phyloP scores from a whole-genome alignment of 805 yeast genomes.

The Cyberlindnera euphorbiae region DNA sequence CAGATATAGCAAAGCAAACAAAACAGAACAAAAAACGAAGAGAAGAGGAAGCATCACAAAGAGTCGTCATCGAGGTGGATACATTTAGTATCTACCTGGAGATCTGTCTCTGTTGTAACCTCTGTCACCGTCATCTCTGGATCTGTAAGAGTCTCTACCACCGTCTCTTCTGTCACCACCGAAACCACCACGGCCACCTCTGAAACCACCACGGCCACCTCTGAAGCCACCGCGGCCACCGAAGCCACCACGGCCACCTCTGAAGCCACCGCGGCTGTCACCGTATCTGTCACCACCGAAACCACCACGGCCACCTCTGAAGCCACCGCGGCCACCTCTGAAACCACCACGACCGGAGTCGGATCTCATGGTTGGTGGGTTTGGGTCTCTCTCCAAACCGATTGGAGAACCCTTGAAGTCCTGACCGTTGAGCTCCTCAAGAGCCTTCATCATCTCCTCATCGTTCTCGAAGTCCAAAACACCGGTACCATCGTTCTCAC shows the following conservation, averaged over 20 bases:
- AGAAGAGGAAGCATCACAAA: no score
- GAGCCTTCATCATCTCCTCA: conserved; percentile 72
- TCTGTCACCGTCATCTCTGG: conserved; percentile 30
- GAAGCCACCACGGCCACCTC: conserved; percentile 30
- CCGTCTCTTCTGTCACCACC: conserved; percentile 29
- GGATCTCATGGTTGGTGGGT: conserved; percentile 44
- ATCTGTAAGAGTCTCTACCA: neutral
- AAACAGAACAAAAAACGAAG: neutral
- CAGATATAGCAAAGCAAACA: neutral
- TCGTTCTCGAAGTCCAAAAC: conserved; percentile 48
- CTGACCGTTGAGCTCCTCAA: conserved; percentile 65
- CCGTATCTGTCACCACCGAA: conserved; percentile 36
- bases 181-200: conserved; percentile 36
- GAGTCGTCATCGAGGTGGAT: no score
- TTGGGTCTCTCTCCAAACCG: conserved; percentile 72
- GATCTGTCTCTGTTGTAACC: conserved; percentile 62
- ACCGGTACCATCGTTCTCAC: conserved; percentile 44
- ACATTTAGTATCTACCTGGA: conserved; percentile 59
- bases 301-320: conserved; percentile 38
- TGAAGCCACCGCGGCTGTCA: conserved; percentile 36
- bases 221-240: conserved; percentile 24
- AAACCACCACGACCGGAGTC: conserved; percentile 28
- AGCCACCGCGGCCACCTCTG: conserved; percentile 40
- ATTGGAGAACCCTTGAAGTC: conserved; percentile 68
- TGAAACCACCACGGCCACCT: conserved; percentile 38